Evolutionary conservation across 2,329 filamentous ascomycete species (phyloP), one percentile per base, ranked within the genome.

Genomic region (Phaeosphaeriaceae sp.): DNA sequence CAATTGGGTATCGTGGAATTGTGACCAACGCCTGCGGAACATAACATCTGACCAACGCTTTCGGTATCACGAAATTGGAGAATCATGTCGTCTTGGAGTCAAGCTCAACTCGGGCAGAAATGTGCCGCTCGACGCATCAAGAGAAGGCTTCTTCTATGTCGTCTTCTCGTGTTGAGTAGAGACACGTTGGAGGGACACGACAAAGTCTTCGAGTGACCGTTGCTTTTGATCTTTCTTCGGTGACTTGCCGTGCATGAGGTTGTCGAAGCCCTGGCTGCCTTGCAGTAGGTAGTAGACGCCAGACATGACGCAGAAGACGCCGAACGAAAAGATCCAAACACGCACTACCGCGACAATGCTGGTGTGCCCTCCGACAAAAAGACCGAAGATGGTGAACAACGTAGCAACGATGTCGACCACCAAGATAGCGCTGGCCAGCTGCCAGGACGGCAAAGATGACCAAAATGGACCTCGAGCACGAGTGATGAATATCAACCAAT

Each of bases 401-500:
- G 92, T 96, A 64, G 93, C 92, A 58, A 96, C 81, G 69, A 95
- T 85, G 75, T 97, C 92, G 73, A 97, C 93, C 51, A 92, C 67
- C 49, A 95, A 77, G 65, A 97, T 93, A 65, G 93, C 93, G 62
- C 89, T 89, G 55, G 84, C 79, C 47, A 97, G 84, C 80, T 96
- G 91, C 91, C 92, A 94, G 61, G 92, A 96, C 60, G 93, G 93
- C 59, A 93, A 87, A 23, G 91, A 94, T 2, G 91, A 93, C 92
- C 92, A 96, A 86, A 96, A 94, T 55, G 92, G 92, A 73, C 93
- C 92, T 80, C 94, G 94, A 81, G 92, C 91, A 85, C 93, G 92
- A 66, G 93, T 97, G 82, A 97, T 94, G 84, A 97, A 96, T 81
- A 97, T 97, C 53, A 97, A 86, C 93, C 93, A 97, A 83, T 96